Conservation (phyloP, 2,329 filamentous ascomycete genomes). For the Kalmusia sp. region DNA sequence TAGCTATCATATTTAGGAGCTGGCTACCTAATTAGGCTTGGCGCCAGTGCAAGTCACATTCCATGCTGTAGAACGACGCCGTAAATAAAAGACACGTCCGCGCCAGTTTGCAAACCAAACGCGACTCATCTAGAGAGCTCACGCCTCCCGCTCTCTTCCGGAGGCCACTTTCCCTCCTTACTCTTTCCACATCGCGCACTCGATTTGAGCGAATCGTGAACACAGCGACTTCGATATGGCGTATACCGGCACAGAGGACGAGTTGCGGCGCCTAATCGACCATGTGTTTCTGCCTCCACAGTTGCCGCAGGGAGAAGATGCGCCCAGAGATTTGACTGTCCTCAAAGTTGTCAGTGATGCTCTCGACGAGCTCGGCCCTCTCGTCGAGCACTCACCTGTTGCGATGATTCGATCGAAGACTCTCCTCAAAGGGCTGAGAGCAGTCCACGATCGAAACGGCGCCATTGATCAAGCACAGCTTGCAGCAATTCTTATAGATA, state of each 20-base stretch:
- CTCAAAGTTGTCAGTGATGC: not conserved
- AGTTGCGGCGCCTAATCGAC: not conserved
- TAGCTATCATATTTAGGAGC: too few relatives aligned
- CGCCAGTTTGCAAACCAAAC: too few relatives aligned
- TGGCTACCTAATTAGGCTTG: too few relatives aligned
- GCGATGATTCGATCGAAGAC: not conserved
- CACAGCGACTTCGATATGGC: not conserved
- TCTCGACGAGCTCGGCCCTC: not conserved
- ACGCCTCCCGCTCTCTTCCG: not conserved
- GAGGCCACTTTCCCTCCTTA: not conserved
- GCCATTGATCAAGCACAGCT: not conserved
- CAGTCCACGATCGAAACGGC: not conserved
- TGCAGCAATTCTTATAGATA: not conserved
- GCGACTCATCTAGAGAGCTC: too few relatives aligned
- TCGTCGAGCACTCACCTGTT: not conserved
- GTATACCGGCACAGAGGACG: not conserved
- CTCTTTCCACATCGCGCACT: not conserved
- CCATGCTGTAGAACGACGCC: too few relatives aligned
- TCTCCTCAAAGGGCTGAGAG: not conserved
- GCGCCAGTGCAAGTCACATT: too few relatives aligned
- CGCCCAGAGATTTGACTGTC: not conserved
- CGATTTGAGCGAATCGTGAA: not conserved
- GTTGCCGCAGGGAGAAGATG: not conserved
- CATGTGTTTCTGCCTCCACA: not conserved
- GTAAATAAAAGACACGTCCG: too few relatives aligned